phyloP scores from a whole-genome alignment of 805 yeast species.

The Saccharomycopsis microspora region DNA sequence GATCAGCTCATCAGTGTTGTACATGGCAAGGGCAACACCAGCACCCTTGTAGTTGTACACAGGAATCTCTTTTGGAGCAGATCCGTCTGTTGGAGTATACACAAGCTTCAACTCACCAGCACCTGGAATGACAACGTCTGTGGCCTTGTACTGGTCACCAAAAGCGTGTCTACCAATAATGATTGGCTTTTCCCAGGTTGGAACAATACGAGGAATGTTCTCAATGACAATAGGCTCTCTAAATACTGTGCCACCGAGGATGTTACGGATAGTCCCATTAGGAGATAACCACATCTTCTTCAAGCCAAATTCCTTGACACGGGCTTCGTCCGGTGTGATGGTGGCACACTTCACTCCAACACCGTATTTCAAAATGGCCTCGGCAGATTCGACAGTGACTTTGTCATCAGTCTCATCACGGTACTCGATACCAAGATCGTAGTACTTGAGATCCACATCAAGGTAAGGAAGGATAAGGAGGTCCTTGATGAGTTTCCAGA shows the following conservation, averaged over 20 bases:
- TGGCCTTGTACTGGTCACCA: slow-evolving; percentile 79
- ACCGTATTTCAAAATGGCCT: slow-evolving; percentile 62
- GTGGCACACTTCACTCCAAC: slow-evolving; percentile 83
- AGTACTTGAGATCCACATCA: slow-evolving; percentile 65
- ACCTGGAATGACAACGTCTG: slow-evolving; percentile 55
- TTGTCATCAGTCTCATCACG: slow-evolving; percentile 65
- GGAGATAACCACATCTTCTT: slow-evolving; percentile 83
- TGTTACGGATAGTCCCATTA: slow-evolving; percentile 75
- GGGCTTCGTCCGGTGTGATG: slow-evolving; percentile 72
- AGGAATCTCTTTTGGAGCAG: slow-evolving; percentile 32
- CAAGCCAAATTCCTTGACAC: slow-evolving; percentile 63
- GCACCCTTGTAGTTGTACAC: slow-evolving; percentile 55
- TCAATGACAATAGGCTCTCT: slow-evolving; percentile 77
- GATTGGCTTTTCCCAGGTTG: slow-evolving; percentile 75
- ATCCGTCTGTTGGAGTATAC: slow-evolving; percentile 51
- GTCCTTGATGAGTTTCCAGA: slow-evolving; percentile 66
- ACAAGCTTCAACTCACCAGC: slow-evolving; percentile 59
- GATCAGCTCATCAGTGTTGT: slow-evolving; percentile 72
- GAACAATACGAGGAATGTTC: slow-evolving; percentile 65
- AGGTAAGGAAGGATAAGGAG: slow-evolving; percentile 58
- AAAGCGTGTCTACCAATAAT: slow-evolving; percentile 81
- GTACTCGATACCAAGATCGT: slow-evolving; percentile 56
- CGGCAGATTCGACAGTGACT: slow-evolving; percentile 69
- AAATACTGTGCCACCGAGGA: slow-evolving; percentile 73
- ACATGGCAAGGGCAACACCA: slow-evolving; percentile 77